phyloP scores from a whole-genome alignment of 345 rosid genomes.

The Schrenkiella parvula region DNA sequence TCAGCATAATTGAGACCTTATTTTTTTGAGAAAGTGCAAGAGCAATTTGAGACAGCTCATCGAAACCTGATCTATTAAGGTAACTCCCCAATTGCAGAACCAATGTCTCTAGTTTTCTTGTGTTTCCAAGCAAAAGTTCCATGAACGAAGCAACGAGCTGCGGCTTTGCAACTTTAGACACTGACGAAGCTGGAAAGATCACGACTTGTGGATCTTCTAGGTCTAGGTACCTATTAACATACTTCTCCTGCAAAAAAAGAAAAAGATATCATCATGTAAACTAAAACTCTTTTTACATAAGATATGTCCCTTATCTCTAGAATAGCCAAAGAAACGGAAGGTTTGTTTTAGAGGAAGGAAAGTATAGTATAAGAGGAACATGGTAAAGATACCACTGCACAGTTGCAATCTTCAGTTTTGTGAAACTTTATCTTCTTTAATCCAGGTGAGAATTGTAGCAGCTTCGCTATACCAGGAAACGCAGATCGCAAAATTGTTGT shows the following conservation, averaged over 20 bases:
- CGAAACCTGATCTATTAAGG: not conserved
- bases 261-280: not conserved
- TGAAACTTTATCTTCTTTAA: slow-evolving; percentile 23
- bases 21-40: not conserved
- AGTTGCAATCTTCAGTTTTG: not conserved
- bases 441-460: slow-evolving; percentile 18
- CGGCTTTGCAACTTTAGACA: not conserved
- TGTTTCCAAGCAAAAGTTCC: not conserved
- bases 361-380: not conserved
- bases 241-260: not conserved
- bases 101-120: not conserved
- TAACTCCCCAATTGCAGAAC: not conserved
- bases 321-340: too few species aligned
- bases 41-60: not conserved
- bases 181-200: not conserved
- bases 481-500: not conserved
- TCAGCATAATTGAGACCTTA: not conserved
- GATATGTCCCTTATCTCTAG: too few species aligned
- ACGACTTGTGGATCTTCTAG: not conserved
- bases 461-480: slow-evolving; percentile 17
- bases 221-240: not conserved
- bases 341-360: too few species aligned
- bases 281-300: not conserved
- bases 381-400: not conserved
- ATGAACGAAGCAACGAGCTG: not conserved